These are phyloP conservation scores for Venturia pyrina DNA, from an alignment of 2,329 filamentous ascomycete species.

Conservation along the genomic window DNA sequence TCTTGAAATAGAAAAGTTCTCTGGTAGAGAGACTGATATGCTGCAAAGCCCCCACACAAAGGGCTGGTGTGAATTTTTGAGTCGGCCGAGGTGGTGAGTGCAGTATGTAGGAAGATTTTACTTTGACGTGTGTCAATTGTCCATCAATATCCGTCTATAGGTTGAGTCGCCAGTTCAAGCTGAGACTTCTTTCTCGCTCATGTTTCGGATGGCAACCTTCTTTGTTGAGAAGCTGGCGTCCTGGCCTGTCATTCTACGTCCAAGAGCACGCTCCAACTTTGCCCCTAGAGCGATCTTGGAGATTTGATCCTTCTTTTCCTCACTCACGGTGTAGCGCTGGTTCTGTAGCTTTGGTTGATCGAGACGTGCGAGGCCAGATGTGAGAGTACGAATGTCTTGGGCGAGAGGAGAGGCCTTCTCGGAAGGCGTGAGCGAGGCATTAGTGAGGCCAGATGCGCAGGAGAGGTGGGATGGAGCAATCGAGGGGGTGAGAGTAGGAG, in stretches of 20 bases:
- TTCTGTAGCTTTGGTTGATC: conserved; percentile 77
- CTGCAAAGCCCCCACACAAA: not conserved
- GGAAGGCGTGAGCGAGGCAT: conserved; percentile 16
- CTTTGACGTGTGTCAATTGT: not conserved
- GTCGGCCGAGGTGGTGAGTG: not conserved
- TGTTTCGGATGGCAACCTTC: not conserved
- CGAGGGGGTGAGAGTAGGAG: conserved; percentile 41
- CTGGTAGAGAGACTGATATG: not conserved
- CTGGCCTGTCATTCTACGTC: conserved; percentile 76
- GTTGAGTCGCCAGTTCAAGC: not conserved
- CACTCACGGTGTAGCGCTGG: conserved; percentile 70
- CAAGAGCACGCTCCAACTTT: conserved; percentile 81
- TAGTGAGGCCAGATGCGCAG: conserved; percentile 17
- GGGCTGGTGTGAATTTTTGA: not conserved
- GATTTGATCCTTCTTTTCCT: conserved; percentile 72
- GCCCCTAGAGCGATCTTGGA: conserved; percentile 81
- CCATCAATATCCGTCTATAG: not conserved
- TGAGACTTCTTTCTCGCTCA: conserved; percentile 2
- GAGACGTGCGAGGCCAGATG: conserved; percentile 72
- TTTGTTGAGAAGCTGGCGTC: conserved; percentile 66
- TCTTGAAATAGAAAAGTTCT: not conserved
- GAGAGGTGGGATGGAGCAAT: conserved; percentile 35
- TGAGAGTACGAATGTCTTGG: conserved; percentile 63
- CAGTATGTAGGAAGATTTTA: not conserved
- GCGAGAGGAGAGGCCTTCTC: conserved; percentile 40